phyloP scores from a whole-genome alignment of 495 filamentous ascomycete genomes.

The Thermothielavioides terrestris region DNA sequence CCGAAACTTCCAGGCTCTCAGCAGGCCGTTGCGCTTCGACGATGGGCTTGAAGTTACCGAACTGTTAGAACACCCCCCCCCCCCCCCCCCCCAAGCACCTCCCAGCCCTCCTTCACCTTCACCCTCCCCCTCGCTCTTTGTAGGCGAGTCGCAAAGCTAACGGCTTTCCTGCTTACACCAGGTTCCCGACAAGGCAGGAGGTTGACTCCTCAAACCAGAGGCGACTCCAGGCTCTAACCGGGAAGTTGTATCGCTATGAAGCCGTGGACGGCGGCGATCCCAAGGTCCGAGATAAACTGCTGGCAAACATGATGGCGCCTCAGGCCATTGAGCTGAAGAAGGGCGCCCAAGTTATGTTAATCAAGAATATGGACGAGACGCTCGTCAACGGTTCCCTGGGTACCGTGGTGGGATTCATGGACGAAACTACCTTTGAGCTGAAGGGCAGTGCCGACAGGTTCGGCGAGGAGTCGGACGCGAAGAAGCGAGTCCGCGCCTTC shows the following conservation, averaged over 20 bases:
- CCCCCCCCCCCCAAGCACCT: background rate
- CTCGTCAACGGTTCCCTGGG: conserved; percentile 93
- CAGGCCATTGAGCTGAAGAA: conserved; percentile 69
- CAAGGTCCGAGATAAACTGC: conserved; percentile 60
- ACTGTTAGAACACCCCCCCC: conserved; percentile 49
- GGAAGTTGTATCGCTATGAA: conserved; percentile 57
- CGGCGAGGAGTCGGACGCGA: conserved; percentile 37
- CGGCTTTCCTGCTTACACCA: conserved; percentile 19
- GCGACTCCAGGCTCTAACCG: conserved; percentile 63
- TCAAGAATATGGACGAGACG: conserved; percentile 93
- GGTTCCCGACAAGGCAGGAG: conserved; percentile 83
- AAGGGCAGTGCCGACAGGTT: conserved; percentile 42
- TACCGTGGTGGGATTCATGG: conserved; percentile 79
- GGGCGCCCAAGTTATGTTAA: conserved; percentile 96
- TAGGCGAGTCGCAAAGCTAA: background rate
- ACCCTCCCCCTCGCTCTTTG: background rate
- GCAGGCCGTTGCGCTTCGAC: conserved; percentile 57
- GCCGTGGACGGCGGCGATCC: conserved; percentile 72
- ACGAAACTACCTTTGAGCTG: conserved; percentile 64
- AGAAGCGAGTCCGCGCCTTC: conserved; percentile 35
- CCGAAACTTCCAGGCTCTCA: conserved; percentile 59
- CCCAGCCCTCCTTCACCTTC: background rate
- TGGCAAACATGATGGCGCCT: conserved; percentile 90
- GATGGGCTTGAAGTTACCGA: conserved; percentile 85
- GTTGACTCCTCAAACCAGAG: conserved; percentile 77